Evolutionary conservation across 2,329 filamentous ascomycete genomes (phyloP).

Genomic region (Diplocarpon rosae): DNA sequence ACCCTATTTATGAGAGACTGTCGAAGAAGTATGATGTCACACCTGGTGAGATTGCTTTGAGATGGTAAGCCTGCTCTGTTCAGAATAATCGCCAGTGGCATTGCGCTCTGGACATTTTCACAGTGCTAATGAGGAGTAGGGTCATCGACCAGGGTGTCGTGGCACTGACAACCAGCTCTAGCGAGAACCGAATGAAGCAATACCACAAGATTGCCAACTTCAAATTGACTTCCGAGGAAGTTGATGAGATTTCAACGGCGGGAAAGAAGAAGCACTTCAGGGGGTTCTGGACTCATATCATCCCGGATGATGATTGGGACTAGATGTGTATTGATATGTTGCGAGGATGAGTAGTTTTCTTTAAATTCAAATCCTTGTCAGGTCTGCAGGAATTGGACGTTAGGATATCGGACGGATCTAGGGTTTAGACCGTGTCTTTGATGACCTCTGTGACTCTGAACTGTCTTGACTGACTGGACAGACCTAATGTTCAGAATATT

Average conservation of each 20-base stretch:
- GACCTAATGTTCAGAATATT: too few relatives aligned
- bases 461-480: too few relatives aligned
- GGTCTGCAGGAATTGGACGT: neutral
- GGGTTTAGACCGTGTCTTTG: too few relatives aligned
- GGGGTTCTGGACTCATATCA: slow-evolving; percentile 45
- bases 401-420: too few relatives aligned
- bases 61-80: slow-evolving; percentile 33
- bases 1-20: slow-evolving; percentile 38
- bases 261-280: slow-evolving; percentile 52
- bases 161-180: slow-evolving; percentile 48
- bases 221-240: slow-evolving; percentile 47
- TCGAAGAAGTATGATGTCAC: slow-evolving; percentile 48
- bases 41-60: slow-evolving; percentile 43
- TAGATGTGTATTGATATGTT: too few relatives aligned
- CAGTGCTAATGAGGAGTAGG: neutral
- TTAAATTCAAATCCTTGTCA: slow-evolving; percentile 15
- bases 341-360: too few relatives aligned
- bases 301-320: slow-evolving; percentile 40
- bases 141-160: slow-evolving; percentile 47
- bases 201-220: slow-evolving; percentile 43
- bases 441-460: too few relatives aligned
- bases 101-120: neutral
- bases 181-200: slow-evolving; percentile 44
- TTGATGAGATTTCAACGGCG: slow-evolving; percentile 42
- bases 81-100: too few relatives aligned